These are phyloP conservation scores for Cryptococcus sp. DNA, from an alignment of 1,284 basidiomycete genomes.

Conservation along the genomic window DNA sequence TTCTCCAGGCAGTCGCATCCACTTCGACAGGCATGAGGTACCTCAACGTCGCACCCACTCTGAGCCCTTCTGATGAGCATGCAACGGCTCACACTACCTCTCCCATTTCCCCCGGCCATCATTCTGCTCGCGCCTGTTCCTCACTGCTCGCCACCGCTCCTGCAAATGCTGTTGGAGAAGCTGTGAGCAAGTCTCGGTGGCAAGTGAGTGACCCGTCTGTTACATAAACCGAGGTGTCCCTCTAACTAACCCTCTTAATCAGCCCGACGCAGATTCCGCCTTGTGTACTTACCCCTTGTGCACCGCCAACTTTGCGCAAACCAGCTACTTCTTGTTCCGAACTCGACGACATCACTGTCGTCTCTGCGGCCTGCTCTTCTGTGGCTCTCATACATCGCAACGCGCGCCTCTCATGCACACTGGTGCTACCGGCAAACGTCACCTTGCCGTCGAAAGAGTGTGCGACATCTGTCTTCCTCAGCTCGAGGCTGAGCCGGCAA, in stretches of 20 bases:
- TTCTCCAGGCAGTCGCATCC: conserved; percentile 26
- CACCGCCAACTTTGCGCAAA: conserved; percentile 42
- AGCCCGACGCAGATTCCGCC: conserved; percentile 38
- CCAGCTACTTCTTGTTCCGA: conserved; percentile 34
- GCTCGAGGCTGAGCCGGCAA: conserved; percentile 1
- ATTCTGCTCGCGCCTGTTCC: conserved; percentile 13
- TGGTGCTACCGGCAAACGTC: conserved; percentile 17
- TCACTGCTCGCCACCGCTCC: conserved; percentile 15
- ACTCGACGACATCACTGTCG: conserved; percentile 49
- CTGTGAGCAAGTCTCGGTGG: conserved; percentile 29
- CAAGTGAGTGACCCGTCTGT: conserved; percentile 30
- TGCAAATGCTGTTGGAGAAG: conserved; percentile 24
- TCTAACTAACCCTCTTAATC: not conserved
- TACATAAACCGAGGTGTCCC: not conserved
- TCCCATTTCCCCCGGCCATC: conserved; percentile 4
- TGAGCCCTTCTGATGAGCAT: conserved; percentile 12
- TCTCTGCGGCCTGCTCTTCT: conserved; percentile 44
- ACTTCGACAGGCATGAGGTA: conserved; percentile 24
- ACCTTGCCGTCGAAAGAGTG: conserved; percentile 30
- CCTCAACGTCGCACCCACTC: conserved; percentile 26
- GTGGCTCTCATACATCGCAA: conserved; percentile 36
- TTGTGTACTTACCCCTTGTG: conserved; percentile 45
- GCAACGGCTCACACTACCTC: conserved; percentile 14
- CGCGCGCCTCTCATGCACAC: conserved; percentile 18
- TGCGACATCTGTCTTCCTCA: conserved; percentile 40